A percentile compares a stretch with the other conserved stretches of the same genome.
phyloP scores from a whole-genome alignment of 2,329 filamentous ascomycete genomes.

The Gnomoniopsis sp. region DNA sequence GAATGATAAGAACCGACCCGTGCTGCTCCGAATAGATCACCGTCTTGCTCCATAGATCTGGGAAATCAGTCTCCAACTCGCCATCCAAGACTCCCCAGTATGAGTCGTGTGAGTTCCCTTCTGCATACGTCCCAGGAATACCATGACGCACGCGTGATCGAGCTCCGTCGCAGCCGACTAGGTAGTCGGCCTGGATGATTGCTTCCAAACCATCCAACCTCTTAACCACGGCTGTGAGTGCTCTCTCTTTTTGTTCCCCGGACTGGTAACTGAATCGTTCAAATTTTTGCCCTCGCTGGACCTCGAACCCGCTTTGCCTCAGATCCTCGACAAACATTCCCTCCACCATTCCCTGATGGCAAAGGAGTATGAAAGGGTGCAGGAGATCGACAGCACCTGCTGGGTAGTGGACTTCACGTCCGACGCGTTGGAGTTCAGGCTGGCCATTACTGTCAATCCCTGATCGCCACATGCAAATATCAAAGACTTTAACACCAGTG shows the following conservation, averaged over 20 bases:
- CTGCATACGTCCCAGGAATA: constrained; percentile 55
- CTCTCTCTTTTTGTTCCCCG: constrained; percentile 29
- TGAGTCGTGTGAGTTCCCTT: constrained; percentile 50
- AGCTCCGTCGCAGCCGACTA: constrained; percentile 49
- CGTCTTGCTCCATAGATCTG: constrained; percentile 73
- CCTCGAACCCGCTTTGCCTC: constrained; percentile 43
- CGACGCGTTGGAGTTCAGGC: constrained; percentile 54
- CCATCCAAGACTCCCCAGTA: constrained; percentile 72
- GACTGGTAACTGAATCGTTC: constrained; percentile 27
- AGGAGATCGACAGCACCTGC: constrained; percentile 28
- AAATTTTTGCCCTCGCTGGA: constrained; percentile 32
- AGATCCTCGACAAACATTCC: constrained; percentile 55
- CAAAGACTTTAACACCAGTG: constrained; percentile 61
- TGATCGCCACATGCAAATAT: constrained; percentile 65
- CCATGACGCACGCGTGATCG: constrained; percentile 66
- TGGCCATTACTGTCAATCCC: constrained; percentile 39
- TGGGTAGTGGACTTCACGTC: constrained; percentile 29
- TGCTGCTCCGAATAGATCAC: constrained; percentile 64
- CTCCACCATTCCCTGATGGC: constrained; percentile 60
- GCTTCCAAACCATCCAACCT: constrained; percentile 28
- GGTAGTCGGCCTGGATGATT: constrained; percentile 18
- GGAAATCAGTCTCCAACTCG: constrained; percentile 67
- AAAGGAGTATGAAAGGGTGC: constrained; percentile 31
- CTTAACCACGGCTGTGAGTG: constrained; percentile 35
- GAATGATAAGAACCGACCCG: constrained; percentile 69